Percentiles rank a stretch among this genome's conserved stretches.
phyloP scores from a whole-genome alignment of 306 rosid genomes.

The Cucumis cinereus region DNA sequence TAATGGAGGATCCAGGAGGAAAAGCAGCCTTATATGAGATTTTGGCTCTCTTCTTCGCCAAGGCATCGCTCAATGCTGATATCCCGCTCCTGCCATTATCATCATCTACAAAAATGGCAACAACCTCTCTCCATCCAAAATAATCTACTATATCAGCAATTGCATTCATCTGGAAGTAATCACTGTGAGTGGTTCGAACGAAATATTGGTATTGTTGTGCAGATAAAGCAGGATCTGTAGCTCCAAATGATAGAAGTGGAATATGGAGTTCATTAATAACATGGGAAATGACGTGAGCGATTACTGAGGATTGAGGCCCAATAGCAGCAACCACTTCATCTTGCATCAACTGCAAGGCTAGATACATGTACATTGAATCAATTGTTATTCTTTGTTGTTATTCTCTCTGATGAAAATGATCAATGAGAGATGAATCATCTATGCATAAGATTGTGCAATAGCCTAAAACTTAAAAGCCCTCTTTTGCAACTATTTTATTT shows the following conservation, averaged over 20 bases:
- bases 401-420: not conserved
- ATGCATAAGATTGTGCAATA: not conserved
- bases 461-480: not conserved
- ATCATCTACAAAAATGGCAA: slow-evolving; percentile 78
- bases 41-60: slow-evolving; percentile 55
- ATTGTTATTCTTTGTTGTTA: not conserved
- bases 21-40: slow-evolving; percentile 70
- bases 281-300: slow-evolving; percentile 83
- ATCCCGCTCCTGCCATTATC: slow-evolving; percentile 76
- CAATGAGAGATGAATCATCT: not conserved
- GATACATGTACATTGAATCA: slow-evolving; percentile 20
- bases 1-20: slow-evolving; percentile 29
- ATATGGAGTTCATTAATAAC: slow-evolving; percentile 76
- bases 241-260: slow-evolving; percentile 78
- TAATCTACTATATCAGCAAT: slow-evolving; percentile 56
- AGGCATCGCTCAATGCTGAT: slow-evolving; percentile 53
- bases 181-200: slow-evolving; percentile 65
- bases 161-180: slow-evolving; percentile 72
- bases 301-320: slow-evolving; percentile 96
- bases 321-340: slow-evolving; percentile 59
- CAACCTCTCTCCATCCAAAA: slow-evolving; percentile 65
- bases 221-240: slow-evolving; percentile 78
- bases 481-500: no score
- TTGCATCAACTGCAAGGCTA: slow-evolving; percentile 81
- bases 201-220: slow-evolving; percentile 74